These are phyloP conservation scores for Stellera chamaejasme DNA, from an alignment of 345 rosid species.

Conservation along the genomic window DNA sequence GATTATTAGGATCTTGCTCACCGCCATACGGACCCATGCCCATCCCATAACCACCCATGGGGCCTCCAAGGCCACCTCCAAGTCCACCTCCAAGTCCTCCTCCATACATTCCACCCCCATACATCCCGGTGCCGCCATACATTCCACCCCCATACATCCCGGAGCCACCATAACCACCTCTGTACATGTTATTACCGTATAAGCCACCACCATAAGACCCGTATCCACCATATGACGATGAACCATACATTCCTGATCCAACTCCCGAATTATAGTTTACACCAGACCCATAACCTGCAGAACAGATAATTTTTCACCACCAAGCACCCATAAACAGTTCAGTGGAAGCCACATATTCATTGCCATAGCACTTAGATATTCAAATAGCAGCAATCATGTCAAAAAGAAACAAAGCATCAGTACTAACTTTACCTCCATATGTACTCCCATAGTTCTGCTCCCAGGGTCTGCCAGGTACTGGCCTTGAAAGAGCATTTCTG, in stretches of 20 bases:
- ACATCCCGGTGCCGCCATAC: conserved; percentile 9
- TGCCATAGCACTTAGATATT: not conserved
- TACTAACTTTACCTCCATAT: conserved; percentile 37
- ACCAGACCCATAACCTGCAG: conserved; percentile 68
- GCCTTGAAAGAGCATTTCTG: conserved; percentile 43
- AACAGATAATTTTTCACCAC: conserved; percentile 9
- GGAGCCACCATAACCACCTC: conserved; percentile 89
- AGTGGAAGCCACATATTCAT: conserved; percentile 3
- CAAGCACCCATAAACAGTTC: too few species aligned
- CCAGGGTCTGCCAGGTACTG: conserved; percentile 90
- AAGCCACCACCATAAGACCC: conserved; percentile 59
- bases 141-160: conserved; percentile 45
- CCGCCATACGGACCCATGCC: conserved; percentile 90
- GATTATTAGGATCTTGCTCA: conserved; percentile 88
- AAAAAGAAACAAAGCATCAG: not conserved
- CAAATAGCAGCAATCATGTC: conserved; percentile 1
- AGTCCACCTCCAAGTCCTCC: conserved; percentile 34
- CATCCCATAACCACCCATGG: conserved; percentile 89
- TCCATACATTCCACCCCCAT: conserved; percentile 39
- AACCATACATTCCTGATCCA: conserved; percentile 62
- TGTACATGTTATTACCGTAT: conserved; percentile 65
- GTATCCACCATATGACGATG: conserved; percentile 42
- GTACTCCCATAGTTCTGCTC: conserved; percentile 55
- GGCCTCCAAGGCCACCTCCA: conserved; percentile 53
- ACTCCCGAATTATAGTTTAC: conserved; percentile 57